These are phyloP conservation scores for Verticillium isaacii DNA, from an alignment of 2,329 filamentous ascomycete species.

Conservation along the genomic window DNA sequence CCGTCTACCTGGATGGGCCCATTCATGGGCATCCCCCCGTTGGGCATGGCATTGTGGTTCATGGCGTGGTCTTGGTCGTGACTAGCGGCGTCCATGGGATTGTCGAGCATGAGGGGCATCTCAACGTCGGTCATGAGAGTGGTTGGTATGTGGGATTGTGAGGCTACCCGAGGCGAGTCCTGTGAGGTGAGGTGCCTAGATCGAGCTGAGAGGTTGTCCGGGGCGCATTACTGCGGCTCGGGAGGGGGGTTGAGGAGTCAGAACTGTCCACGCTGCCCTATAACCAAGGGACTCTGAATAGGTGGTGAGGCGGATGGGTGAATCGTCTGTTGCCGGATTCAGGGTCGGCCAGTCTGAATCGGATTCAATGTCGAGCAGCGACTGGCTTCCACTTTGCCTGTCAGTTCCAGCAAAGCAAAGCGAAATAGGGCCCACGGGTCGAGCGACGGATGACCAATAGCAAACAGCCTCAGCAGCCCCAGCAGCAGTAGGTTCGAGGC, in stretches of 20 bases:
- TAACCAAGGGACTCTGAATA: not conserved
- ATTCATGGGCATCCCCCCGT: constrained; percentile 17
- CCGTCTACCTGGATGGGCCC: constrained; percentile 46
- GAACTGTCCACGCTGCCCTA: not conserved
- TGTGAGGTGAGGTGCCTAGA: not conserved
- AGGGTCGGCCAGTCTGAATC: not conserved
- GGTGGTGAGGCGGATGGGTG: not conserved
- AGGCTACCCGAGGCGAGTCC: not conserved
- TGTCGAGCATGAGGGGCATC: constrained; percentile 52
- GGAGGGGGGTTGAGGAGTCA: not conserved
- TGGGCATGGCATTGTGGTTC: constrained; percentile 6
- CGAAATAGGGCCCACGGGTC: too few relatives aligned
- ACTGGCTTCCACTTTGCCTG: not conserved
- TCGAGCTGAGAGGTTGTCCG: not conserved
- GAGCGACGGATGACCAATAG: too few relatives aligned
- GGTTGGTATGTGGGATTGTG: not conserved
- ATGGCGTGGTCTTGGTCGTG: constrained; percentile 38
- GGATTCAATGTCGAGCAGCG: not conserved
- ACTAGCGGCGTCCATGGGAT: constrained; percentile 27
- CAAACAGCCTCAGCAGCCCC: not conserved
- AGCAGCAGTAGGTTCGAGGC: not conserved
- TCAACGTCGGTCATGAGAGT: constrained; percentile 26
- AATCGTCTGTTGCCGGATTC: not conserved
- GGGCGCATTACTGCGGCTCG: not conserved
- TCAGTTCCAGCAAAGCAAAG: not conserved